Percentiles rank a stretch among this genome's conserved stretches.
phyloP scores from a whole-genome alignment of 2,329 filamentous ascomycete genomes.

The Aureobasidium melanogenum region DNA sequence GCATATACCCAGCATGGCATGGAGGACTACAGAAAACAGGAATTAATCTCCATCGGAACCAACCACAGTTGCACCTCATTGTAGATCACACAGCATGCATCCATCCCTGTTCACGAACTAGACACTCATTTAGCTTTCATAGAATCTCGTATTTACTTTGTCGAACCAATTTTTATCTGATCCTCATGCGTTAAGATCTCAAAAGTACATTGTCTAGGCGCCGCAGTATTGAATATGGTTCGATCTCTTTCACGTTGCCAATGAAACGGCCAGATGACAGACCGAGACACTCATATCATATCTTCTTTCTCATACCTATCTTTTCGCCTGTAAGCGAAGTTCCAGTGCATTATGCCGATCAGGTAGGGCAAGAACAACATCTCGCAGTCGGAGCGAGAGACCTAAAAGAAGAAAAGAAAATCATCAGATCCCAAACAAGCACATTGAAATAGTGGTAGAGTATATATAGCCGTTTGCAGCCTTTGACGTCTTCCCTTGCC shows the following conservation, averaged over 20 bases:
- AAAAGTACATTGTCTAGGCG: neutral
- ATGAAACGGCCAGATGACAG: neutral
- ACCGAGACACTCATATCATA: neutral
- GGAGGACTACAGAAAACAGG: neutral
- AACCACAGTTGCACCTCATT: neutral
- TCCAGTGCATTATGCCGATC: neutral
- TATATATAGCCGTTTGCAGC: no score
- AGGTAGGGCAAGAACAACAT: neutral
- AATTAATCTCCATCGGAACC: neutral
- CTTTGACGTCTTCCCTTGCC: no score
- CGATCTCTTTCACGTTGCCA: neutral
- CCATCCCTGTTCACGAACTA: neutral
- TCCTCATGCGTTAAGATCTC: neutral
- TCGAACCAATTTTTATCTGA: neutral
- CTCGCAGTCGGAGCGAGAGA: neutral
- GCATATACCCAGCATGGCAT: neutral
- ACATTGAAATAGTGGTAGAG: no score
- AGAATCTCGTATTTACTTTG: neutral
- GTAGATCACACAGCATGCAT: neutral
- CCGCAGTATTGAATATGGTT: neutral
- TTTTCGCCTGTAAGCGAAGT: neutral
- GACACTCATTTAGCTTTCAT: neutral
- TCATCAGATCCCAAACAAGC: no score
- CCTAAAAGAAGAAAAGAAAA: neutral
- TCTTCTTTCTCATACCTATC: no score